A percentile compares a stretch with the other conserved stretches of the same genome.
Evolutionary conservation across 2,329 filamentous ascomycete species (phyloP).

Genomic region (Boeremia exigua): DNA sequence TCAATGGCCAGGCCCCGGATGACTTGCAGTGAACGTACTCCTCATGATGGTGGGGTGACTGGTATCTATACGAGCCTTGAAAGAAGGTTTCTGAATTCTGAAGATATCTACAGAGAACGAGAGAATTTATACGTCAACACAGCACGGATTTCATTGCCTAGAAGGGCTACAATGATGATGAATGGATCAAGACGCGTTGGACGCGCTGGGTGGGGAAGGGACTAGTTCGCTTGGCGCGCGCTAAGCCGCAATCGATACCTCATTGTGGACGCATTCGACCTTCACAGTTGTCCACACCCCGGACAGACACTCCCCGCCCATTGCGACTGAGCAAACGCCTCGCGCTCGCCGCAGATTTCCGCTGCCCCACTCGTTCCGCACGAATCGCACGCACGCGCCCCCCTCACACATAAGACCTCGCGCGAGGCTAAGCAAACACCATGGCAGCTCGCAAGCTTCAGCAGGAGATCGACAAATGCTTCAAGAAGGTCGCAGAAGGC

Average conservation of each 20-base stretch:
- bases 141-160: constrained; percentile 4
- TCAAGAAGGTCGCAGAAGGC: constrained; percentile 96
- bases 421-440: constrained; percentile 50
- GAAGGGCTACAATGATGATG: constrained; percentile 1
- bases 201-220: constrained; percentile 19
- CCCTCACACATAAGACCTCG: constrained; percentile 28
- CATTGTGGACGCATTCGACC: constrained; percentile 29
- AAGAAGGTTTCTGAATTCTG: no score
- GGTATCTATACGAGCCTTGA: background rate
- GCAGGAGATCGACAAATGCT: constrained; percentile 99
- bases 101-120: background rate
- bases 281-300: constrained; percentile 22
- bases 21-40: constrained; percentile 25
- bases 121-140: background rate
- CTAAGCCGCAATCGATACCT: constrained; percentile 32
- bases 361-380: constrained; percentile 4
- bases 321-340: constrained; percentile 27
- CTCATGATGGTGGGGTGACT: constrained; percentile 30
- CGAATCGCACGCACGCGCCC: constrained; percentile 15
- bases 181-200: constrained; percentile 10
- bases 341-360: constrained; percentile 23
- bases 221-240: constrained; percentile 33
- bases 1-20: constrained; percentile 15
- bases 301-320: constrained; percentile 26
- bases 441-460: constrained; percentile 97